Evolutionary conservation across 2,329 filamentous ascomycete genomes (phyloP), one percentile per base, ranked within the genome.

Genomic region (Huntiella savannae): DNA sequence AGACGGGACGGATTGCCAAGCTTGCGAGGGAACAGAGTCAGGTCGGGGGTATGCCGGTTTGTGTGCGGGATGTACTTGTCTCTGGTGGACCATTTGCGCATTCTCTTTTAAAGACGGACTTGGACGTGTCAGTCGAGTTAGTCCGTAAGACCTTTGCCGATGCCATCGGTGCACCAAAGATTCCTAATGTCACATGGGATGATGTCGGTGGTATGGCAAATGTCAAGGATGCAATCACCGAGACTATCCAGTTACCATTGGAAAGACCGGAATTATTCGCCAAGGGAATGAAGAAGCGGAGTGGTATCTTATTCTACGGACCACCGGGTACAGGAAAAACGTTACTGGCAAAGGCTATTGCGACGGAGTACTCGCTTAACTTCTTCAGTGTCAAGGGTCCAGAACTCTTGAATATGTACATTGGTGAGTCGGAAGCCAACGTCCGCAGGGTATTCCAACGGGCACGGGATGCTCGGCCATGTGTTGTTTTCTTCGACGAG

Each of bases 91-190:
- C 83, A 36, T 71, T 79, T 7, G 82, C 82, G 4, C 77, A 77
- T 22, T 83, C 82, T 45, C 69, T 98, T 8, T 87, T 78, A 1
- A 82, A 82, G 53, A 68, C 71, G 2, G 91, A 98, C 60, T 88
- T 96, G 53, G 86, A 94, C 46, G 65, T 79, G n/a, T 91, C 91
- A 0, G 88, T 98, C 3, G 88, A 96, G 50, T 85, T 87, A 4
- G 91, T 91, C 1, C 78, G 91, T 46, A 95, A 95, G 70, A 96
- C 95, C 62, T 98, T 98, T 59, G 88, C 91, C 4, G 91, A 96
- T 60, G 81, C 88, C 0, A 98, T 98, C 52, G 91, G 91, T 17
- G 91, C 91, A 4, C 91, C 91, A 2, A 96, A 96, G 70, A 96
- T 96, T 51, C 91, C 88, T 5, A 95, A 94, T 52, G 91, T 98